Evolutionary conservation across 2,329 filamentous ascomycete species (phyloP), one percentile per base, ranked within the genome.

Genomic region (Exophiala oligosperma): DNA sequence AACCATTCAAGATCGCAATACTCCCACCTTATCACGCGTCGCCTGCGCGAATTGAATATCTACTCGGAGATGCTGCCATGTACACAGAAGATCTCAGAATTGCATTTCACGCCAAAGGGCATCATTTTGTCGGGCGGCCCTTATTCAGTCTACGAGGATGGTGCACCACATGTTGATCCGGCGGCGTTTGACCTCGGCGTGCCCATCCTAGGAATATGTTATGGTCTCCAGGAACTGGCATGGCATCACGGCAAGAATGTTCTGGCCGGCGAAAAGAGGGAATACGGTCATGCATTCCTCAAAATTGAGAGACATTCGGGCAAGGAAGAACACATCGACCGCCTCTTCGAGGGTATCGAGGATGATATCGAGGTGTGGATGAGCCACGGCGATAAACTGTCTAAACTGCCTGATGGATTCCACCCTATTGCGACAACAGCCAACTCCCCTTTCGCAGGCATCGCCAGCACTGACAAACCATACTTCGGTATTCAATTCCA

Each of bases 31-130:
- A 91, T 92, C 69, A 85, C 86, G 8, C 81, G 90, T 54, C 84
- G 90, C 35, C 81, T 95, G 28, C 84, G 91, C 66, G 85, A 89
- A 67, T 82, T 95, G 74, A 88, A 88, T 77, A 83, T 95, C 72
- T 96, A 90, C 79, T 86, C 86, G 61, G 92, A 96, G 78, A 89
- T 96, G 87, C 84, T 95, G 44, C 90, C 90, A 23, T 96, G 92
- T 76, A 95, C 88, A 47, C 86, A 89, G 68, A 93, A 93, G 79
- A 75, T 95, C 23, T 78, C 84, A 5, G 90, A 94, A 56, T 81
- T 96, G 35, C 72, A 80, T 48, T 96, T 84, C 80, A 91, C 86
- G 71, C 93, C 93, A 21, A 89, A 88, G 71, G 93, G 92, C 66
- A 86, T 97, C 64, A 89, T 96, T 56, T 78, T 92, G 8, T 89